Base-by-base conservation (phyloP, 2,329 filamentous ascomycete genomes). In the Alternaria incomplexa region DNA sequence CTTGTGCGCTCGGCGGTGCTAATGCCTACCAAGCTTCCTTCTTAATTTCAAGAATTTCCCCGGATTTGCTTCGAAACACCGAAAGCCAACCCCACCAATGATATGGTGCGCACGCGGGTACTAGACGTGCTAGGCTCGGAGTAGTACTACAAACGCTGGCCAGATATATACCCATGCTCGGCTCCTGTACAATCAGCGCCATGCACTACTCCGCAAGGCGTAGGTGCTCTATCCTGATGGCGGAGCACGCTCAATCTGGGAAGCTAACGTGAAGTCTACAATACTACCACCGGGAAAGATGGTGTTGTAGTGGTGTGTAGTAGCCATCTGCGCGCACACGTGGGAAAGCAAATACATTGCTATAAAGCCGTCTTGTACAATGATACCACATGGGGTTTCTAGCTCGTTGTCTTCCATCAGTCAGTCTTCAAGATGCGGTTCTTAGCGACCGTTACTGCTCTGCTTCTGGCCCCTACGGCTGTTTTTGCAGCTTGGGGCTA, bases 401-500 rank as follows among this genome's bases (percentile, higher is more conserved):
- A 40, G 36, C 36, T 40, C 36, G 5, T 11, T 1, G 36, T 40
- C 51, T 8, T 15, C 2, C 26, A 6, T 40, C 48, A 43, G 50
- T 13, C 52, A 26, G 25, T 36, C 36, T 30, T 53, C 56, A 58
- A 32, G 13, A 72, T 73, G 71, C 64, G 65, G 32, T 58, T 72
- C 23, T 46, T 70, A 45, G 26, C 63, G 20, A 61, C 56, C 12
- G 46, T 74, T 20, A 56, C 54, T 17, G 45, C 67, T 6, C 52
- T 68, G 6, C 54, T 73, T 73, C 45, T 72, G 69, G 51, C 68
- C 65, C 68, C 77, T 60, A 66, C 73, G 67, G 28, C 70, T 63
- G 80, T 75, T 22, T 71, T 77, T 5, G 81, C 81, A 32, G 78
- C 75, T 7, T 82, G 78, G 71, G 81, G 81, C 23, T 83, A 78